Evolutionary conservation across 441 rosid species (phyloP), one percentile per base, ranked within the genome.

Genomic region (Geranium incanum): DNA sequence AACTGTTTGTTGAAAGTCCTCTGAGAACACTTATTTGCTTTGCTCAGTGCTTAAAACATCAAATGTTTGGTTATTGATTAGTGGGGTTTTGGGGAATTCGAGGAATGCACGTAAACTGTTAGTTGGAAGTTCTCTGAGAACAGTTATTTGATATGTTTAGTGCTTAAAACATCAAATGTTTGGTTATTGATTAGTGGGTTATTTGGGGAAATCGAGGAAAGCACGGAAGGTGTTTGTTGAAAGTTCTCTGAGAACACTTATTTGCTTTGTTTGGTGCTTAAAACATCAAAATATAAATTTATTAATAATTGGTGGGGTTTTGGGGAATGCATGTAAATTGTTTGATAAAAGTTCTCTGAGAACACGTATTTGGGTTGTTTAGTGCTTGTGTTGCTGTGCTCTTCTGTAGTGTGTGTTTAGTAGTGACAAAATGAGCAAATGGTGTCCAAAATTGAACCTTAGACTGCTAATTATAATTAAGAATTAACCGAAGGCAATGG

Each of bases 281-380:
- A 28, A 28, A 28, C 33, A 28, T 28, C 33, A 28, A 28, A 28
- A 2, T 28, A 28, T 28, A 1, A 28, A 1, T 1, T 28, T 28
- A 28, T 28, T 28, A 2, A 28, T 28, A 2, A 28, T 28, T 28
- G 3, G 33, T 28, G 33, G 33, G 33, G 33, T n/a, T 6, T 55
- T 16, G 18, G n/a, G 21, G 6, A n/a, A 15, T 55, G 62, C 62
- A 15, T 4, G 21, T 15, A 15, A 55, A 55, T 19, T 55, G 62
- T 55, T 55, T 55, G 62, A n/a, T 3, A 55, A 55, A 55, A 55
- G 62, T 55, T 6, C 62, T 55, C 62, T 55, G 18, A 55, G 62
- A 55, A 55, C 62, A 55, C 4, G 15, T 45, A 13, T 45, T 45
- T 45, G 52, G 12, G 11, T 45, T 45, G 52, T 45, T 45, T 45